Evolutionary conservation across 2,329 filamentous ascomycete genomes (phyloP).

Genomic region (Fusarium multiceps): DNA sequence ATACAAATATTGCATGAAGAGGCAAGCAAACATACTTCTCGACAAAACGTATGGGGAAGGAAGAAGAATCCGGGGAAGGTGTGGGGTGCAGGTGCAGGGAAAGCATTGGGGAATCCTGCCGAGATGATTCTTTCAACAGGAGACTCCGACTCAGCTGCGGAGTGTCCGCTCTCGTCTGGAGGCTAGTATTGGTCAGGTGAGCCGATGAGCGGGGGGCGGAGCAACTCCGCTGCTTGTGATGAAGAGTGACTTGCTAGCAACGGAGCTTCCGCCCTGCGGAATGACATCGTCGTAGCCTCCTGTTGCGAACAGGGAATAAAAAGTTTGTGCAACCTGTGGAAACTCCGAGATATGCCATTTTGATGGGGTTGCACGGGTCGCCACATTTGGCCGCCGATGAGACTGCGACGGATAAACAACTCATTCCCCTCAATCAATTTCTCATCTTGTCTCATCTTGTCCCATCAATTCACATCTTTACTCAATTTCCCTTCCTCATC

Average conservation of each 20-base stretch:
- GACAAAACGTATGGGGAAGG: not conserved
- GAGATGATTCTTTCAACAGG: not conserved
- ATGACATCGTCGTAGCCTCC: not conserved
- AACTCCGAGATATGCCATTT: not conserved
- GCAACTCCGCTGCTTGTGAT: not conserved
- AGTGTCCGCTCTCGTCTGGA: not conserved
- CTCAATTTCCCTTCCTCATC: no score
- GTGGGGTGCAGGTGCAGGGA: not conserved
- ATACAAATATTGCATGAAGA: not conserved
- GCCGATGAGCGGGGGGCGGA: not conserved
- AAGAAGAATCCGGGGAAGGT: not conserved
- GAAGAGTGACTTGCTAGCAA: no score
- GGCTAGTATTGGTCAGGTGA: no score
- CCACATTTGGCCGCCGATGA: conserved; percentile 5
- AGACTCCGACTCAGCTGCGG: not conserved
- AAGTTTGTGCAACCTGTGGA: not conserved
- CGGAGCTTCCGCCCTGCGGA: not conserved
- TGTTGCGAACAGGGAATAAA: not conserved
- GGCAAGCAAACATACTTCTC: not conserved
- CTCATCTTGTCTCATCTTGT: not conserved
- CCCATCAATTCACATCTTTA: rapidly evolving
- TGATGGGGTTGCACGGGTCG: not conserved
- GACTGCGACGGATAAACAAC: conserved; percentile 12
- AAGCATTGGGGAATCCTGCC: not conserved
- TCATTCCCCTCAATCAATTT: conserved; percentile 6